Conservation (phyloP, 2,329 filamentous ascomycete species). For the Aciculosporium take region DNA sequence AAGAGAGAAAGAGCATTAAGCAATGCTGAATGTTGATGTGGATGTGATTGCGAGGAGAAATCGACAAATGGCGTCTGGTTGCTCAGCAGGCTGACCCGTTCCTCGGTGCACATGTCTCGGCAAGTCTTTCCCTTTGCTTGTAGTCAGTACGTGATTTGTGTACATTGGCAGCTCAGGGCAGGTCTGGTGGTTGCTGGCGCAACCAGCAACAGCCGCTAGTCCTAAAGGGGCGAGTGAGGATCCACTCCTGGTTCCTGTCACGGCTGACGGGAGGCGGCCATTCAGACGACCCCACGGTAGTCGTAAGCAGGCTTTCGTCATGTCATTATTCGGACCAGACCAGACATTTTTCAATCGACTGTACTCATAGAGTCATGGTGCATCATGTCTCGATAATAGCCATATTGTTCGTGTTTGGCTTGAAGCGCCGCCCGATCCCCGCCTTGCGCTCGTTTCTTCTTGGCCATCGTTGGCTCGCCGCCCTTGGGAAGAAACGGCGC, state of each 20-base stretch:
- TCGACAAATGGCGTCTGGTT: conserved; percentile 1
- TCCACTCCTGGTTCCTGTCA: background rate
- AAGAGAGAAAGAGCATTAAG: conserved; percentile 12
- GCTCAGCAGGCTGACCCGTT: background rate
- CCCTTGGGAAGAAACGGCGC: no score
- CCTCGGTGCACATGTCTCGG: background rate
- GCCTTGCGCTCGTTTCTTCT: no score
- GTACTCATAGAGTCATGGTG: no score
- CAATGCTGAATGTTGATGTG: conserved; percentile 14
- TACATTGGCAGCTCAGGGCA: conserved; percentile 14
- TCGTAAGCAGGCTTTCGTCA: no score
- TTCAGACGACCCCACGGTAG: no score
- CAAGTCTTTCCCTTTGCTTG: conserved; percentile 3
- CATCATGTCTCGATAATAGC: no score
- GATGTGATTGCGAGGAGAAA: conserved; percentile 7
- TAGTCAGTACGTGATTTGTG: conserved; percentile 15
- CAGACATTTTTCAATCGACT: no score
- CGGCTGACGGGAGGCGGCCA: background rate
- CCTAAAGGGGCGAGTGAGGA: background rate
- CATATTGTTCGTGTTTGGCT: no score
- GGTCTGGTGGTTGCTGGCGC: conserved; percentile 15
- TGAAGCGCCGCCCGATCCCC: no score
- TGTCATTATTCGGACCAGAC: no score
- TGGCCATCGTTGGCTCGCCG: no score
- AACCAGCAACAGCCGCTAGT: conserved; percentile 3